phyloP scores from a whole-genome alignment of 2,329 filamentous ascomycete species.

The Curvularia verruculosa region DNA sequence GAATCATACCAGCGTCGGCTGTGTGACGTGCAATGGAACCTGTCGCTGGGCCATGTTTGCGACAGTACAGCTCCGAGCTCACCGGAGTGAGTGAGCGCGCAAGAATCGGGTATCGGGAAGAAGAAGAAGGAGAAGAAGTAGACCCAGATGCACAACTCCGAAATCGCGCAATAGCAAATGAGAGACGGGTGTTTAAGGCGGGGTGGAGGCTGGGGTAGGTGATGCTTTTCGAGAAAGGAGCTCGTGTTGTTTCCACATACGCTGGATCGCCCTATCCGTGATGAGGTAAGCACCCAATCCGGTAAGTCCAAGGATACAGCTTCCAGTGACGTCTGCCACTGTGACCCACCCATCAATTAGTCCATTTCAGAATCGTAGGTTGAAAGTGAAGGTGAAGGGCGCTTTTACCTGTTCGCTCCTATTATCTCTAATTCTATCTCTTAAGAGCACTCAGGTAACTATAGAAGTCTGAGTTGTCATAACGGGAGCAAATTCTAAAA shows the following conservation, averaged over 20 bases:
- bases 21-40: constrained; percentile 80
- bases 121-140: constrained; percentile 45
- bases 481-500: too few species aligned
- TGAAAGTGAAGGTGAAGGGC: neutral
- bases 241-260: constrained; percentile 34
- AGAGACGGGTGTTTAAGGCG: constrained; percentile 39
- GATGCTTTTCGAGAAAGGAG: constrained; percentile 37
- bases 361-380: neutral
- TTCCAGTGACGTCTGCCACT: constrained; percentile 13
- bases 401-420: neutral
- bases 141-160: constrained; percentile 48
- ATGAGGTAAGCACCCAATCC: constrained; percentile 17
- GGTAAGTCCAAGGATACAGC: constrained; percentile 13
- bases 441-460: too few species aligned
- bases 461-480: too few species aligned
- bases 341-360: neutral
- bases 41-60: constrained; percentile 72
- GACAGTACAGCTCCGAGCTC: constrained; percentile 49
- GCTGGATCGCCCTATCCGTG: constrained; percentile 20
- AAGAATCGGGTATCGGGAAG: constrained; percentile 44
- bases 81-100: constrained; percentile 42
- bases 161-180: constrained; percentile 48
- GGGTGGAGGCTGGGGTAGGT: constrained; percentile 34
- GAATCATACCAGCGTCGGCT: constrained; percentile 75
- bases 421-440: too few species aligned